Evolutionary conservation across 164 flowering plant species (phyloP), one percentile per base, ranked within the genome.

Genomic region (Kalanchoe fedtschenkoi): DNA sequence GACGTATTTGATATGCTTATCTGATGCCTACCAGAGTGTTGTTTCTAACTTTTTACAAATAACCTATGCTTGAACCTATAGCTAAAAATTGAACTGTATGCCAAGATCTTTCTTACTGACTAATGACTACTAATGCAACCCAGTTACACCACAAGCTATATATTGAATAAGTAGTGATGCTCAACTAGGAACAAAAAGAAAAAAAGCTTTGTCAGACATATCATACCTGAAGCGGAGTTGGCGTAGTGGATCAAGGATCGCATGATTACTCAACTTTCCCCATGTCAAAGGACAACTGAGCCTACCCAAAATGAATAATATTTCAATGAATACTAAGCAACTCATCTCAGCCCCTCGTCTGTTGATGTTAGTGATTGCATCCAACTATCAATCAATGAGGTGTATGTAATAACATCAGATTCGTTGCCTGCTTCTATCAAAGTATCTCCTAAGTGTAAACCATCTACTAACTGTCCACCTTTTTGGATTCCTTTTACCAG

Each of bases 321-420:
- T 24, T 46, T 47, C 30, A 26, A 21, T 13, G 15, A 39, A 39
- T 11, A 47, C 30, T 44, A 26, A 44, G 51, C 51, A 44, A 44
- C 51, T 46, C 53, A 46, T 9, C 13, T 11, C 55, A 47, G 15
- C 55, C 55, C 55, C 55, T 10, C 26, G 2, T 47, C 30, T 26
- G 11, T 47, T 47, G 3, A 47, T 1, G 1, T 47, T 24, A 56
- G 62, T 11, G 62, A 41, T 54, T 28, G 71, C 61, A 35, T 62
- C 70, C 74, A 68, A 35, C 78, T 70, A 66, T 78, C 46, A 69
- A 84, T 72, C 73, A 84, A 74, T 13, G 81, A 72, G 24, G 86
- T 81, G 65, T 81, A 77, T 57, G 82, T 69, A 72, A 81, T 56
- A 58, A 79, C 86, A 72, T 84, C 83, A 60, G 76, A 61, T 34